Conservation (phyloP, 805 yeast species). For the Saccharomycopsis sp. region DNA sequence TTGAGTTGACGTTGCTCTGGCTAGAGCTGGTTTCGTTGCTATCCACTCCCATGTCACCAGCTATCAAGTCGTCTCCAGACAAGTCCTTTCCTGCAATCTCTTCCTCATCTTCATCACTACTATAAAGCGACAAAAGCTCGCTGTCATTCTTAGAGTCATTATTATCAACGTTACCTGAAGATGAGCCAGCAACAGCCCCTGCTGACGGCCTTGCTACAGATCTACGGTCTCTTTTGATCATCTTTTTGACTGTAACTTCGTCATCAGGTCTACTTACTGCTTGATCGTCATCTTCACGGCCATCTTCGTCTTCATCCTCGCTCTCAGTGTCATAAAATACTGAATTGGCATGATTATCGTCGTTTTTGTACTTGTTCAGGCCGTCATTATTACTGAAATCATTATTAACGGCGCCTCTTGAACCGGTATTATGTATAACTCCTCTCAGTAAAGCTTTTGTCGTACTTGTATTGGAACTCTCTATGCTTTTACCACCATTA, state of each 20-base stretch:
- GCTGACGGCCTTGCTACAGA: neutral
- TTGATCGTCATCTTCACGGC: neutral
- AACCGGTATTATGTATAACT: neutral
- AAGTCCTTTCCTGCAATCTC: neutral
- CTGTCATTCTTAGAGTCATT: neutral
- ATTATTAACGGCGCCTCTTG: neutral
- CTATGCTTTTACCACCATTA: constrained; percentile 12
- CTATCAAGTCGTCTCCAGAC: neutral
- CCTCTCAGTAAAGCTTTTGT: too few relatives aligned
- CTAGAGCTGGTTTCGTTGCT: too few relatives aligned
- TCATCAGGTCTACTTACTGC: neutral
- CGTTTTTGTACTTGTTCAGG: constrained; percentile 4
- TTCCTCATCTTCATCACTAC: constrained; percentile 17
- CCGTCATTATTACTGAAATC: constrained; percentile 5
- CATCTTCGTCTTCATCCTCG: constrained; percentile 11
- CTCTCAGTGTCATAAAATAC: constrained; percentile 16
- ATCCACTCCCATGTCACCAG: neutral
- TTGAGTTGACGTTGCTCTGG: constrained; percentile 14
- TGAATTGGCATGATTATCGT: constrained; percentile 6
- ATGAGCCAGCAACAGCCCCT: neutral
- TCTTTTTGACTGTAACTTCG: neutral
- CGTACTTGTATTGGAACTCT: too few relatives aligned
- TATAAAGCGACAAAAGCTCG: constrained; percentile 6
- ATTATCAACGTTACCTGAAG: neutral
- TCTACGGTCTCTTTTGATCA: neutral